A percentile compares a stretch with the other conserved stretches of the same genome.
phyloP scores from a whole-genome alignment of 2,329 filamentous ascomycete genomes.

The Colletotrichum sp. region DNA sequence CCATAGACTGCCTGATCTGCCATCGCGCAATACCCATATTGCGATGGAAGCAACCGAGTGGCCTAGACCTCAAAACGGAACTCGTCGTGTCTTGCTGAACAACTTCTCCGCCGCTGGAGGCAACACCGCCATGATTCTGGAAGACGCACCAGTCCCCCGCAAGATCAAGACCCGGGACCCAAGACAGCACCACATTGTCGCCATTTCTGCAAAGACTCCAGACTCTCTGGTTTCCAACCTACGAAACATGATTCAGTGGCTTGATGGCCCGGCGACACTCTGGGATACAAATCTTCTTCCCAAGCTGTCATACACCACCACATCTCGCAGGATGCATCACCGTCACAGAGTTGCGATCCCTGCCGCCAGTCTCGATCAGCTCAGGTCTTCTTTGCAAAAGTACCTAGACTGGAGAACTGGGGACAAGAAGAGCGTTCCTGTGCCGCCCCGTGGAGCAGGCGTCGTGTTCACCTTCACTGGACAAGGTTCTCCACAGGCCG shows the following conservation, averaged over 20 bases:
- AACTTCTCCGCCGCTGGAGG: conserved; percentile 76
- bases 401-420: conserved; percentile 37
- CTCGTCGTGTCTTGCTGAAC: conserved; percentile 60
- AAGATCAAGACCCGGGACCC: conserved; percentile 52
- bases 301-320: conserved; percentile 63
- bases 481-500: conserved; percentile 58
- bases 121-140: conserved; percentile 67
- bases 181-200: conserved; percentile 59
- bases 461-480: conserved; percentile 61
- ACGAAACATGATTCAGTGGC: conserved; percentile 43
- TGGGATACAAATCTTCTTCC: neutral
- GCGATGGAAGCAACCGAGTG: conserved; percentile 55
- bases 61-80: conserved; percentile 48
- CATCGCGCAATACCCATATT: conserved; percentile 61
- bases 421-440: conserved; percentile 43
- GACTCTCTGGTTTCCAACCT: neutral
- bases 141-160: conserved; percentile 59
- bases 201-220: conserved; percentile 58
- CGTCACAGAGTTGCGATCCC: conserved; percentile 44
- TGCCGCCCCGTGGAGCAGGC: conserved; percentile 46
- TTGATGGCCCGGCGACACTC: conserved; percentile 39
- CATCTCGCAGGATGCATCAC: conserved; percentile 66
- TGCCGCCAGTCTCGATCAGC: conserved; percentile 38
- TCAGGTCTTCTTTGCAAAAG: neutral
- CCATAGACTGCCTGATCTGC: conserved; percentile 62